Evolutionary conservation across 2,329 filamentous ascomycete species (phyloP).

Genomic region (Penicillium aurantiogriseum): DNA sequence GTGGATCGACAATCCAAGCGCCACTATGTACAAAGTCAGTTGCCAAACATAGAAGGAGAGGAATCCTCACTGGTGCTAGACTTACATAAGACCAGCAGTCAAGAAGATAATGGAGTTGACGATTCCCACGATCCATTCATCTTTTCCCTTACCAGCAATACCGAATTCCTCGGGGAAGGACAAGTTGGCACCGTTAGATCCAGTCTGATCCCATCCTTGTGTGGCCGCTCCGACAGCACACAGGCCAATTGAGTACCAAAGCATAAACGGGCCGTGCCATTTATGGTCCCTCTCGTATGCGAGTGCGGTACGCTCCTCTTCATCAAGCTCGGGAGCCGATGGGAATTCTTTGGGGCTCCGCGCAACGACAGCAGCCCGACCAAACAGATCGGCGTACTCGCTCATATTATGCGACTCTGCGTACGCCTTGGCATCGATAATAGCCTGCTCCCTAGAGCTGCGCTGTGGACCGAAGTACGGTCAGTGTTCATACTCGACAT

Average conservation of each 20-base stretch:
- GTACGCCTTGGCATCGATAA: constrained; percentile 32
- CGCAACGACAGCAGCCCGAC: constrained; percentile 38
- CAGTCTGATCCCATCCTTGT: constrained; percentile 55
- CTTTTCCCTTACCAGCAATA: constrained; percentile 42
- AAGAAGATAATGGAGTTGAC: constrained; percentile 58
- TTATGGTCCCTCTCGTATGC: constrained; percentile 46
- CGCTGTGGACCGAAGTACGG: constrained; percentile 24
- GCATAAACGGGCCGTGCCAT: constrained; percentile 46
- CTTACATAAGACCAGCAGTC: constrained; percentile 20
- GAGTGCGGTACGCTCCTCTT: constrained; percentile 44
- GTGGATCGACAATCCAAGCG: constrained; percentile 64
- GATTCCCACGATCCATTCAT: constrained; percentile 61
- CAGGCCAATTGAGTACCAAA: constrained; percentile 51
- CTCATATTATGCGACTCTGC: constrained; percentile 34
- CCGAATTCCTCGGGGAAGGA: constrained; percentile 46
- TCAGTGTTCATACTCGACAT: background rate
- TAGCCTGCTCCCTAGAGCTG: constrained; percentile 30
- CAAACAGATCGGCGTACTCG: constrained; percentile 41
- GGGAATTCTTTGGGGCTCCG: constrained; percentile 25
- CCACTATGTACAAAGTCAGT: constrained; percentile 37
- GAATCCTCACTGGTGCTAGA: constrained; percentile 34
- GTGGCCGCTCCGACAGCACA: constrained; percentile 51
- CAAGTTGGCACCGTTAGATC: constrained; percentile 54
- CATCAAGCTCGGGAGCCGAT: constrained; percentile 38
- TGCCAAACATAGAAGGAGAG: constrained; percentile 41